Evolutionary conservation across 2,329 filamentous ascomycete species (phyloP).

Genomic region (Calonectria ilicicola): DNA sequence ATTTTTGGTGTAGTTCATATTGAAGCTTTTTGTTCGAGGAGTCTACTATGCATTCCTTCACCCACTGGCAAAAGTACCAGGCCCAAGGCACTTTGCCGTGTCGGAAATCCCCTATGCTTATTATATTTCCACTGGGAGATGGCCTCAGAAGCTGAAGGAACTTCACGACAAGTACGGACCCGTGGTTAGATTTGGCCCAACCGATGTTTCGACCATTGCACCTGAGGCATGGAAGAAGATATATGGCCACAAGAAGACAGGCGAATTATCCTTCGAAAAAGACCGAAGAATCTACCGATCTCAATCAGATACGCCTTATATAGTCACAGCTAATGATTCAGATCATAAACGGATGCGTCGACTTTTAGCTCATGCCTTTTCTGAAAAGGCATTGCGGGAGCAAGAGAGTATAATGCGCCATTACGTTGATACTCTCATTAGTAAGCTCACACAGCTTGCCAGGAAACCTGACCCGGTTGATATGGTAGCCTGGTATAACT

Average conservation of each 20-base stretch:
- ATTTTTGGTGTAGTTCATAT: not conserved
- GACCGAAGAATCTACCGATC: not conserved
- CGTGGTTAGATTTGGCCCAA: not conserved
- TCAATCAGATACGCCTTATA: not conserved
- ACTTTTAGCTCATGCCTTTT: not conserved
- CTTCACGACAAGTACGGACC: not conserved
- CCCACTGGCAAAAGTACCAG: not conserved
- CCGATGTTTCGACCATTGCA: not conserved
- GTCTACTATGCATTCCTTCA: not conserved
- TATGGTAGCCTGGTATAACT: not conserved
- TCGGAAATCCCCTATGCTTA: not conserved
- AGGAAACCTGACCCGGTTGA: not conserved
- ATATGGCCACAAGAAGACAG: not conserved
- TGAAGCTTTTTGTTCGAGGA: not conserved
- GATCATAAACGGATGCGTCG: not conserved
- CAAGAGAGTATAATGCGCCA: not conserved
- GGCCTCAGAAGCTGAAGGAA: not conserved
- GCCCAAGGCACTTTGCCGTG: not conserved
- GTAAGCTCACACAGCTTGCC: not conserved
- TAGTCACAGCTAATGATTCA: not conserved
- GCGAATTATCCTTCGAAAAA: not conserved
- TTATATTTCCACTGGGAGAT: not conserved
- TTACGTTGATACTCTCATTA: not conserved
- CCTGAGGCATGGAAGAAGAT: not conserved
- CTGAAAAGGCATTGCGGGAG: not conserved